phyloP scores from a whole-genome alignment of 2,329 filamentous ascomycete genomes.

The Aspergillus pseudoterreus region DNA sequence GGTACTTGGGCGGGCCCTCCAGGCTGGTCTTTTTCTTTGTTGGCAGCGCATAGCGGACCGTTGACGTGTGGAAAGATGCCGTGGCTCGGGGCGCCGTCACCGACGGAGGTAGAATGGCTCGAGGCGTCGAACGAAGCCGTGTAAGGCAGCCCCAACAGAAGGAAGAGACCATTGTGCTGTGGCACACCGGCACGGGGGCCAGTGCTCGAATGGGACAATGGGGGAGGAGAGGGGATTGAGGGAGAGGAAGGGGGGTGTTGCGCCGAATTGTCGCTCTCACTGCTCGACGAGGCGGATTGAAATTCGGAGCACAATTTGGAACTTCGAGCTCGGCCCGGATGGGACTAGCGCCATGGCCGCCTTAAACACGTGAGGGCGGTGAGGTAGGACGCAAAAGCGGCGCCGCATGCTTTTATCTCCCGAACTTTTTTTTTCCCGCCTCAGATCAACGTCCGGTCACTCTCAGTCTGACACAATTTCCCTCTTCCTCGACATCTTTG shows the following conservation, averaged over 20 bases:
- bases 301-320: constrained; percentile 22
- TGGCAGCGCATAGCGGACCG: constrained; percentile 34
- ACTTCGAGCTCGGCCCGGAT: constrained; percentile 13
- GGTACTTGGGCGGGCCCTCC: constrained; percentile 30
- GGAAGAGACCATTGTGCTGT: constrained; percentile 51
- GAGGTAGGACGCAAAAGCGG: constrained; percentile 17
- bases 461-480: neutral
- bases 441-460: constrained; percentile 4
- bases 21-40: constrained; percentile 49
- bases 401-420: constrained; percentile 22
- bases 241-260: constrained; percentile 17
- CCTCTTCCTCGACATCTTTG: neutral
- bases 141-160: constrained; percentile 59
- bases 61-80: constrained; percentile 47
- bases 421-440: constrained; percentile 26
- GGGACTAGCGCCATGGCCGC: constrained; percentile 18
- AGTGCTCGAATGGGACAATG: constrained; percentile 25
- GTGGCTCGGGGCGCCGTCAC: constrained; percentile 41
- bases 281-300: constrained; percentile 8
- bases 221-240: constrained; percentile 12
- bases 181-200: constrained; percentile 29
- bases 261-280: constrained; percentile 3
- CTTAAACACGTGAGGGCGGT: constrained; percentile 18
- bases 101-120: constrained; percentile 36
- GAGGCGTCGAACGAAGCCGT: constrained; percentile 42